Evolutionary conservation across 164 flowering plant genomes (phyloP).

Genomic region (Berberis vulgaris): DNA sequence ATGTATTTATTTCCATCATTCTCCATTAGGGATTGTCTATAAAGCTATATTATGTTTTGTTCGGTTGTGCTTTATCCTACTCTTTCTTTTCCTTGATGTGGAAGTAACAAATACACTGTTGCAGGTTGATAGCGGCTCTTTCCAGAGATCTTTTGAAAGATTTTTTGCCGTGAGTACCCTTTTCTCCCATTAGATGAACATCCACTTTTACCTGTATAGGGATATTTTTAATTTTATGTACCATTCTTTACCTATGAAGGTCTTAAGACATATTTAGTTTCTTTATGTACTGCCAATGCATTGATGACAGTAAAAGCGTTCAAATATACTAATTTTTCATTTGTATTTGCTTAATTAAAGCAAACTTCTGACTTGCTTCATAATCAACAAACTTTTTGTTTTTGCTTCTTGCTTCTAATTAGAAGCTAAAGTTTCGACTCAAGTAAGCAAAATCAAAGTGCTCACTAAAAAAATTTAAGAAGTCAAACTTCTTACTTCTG

Average conservation of each 20-base stretch:
- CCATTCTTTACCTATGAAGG: too few relatives aligned
- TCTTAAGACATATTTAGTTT: not conserved
- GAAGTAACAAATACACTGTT: conserved; percentile 1
- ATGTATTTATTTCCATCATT: not conserved
- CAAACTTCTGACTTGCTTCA: too few relatives aligned
- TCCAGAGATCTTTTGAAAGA: conserved; percentile 84
- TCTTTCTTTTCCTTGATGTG: not conserved
- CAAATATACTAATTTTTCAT: not conserved
- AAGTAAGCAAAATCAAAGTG: too few relatives aligned
- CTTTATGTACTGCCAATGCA: not conserved
- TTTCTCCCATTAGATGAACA: not conserved
- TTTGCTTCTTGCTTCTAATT: too few relatives aligned
- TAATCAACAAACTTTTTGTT: too few relatives aligned
- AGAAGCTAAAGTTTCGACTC: too few relatives aligned
- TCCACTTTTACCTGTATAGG: not conserved
- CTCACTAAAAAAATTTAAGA: too few relatives aligned
- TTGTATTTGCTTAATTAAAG: not conserved
- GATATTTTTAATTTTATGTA: too few relatives aligned
- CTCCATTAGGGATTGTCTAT: not conserved
- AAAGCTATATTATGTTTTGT: not conserved
- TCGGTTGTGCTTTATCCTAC: not conserved
- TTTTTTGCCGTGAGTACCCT: conserved; percentile 67
- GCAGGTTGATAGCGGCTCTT: conserved; percentile 80
- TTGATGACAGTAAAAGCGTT: not conserved
- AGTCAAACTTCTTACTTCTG: too few relatives aligned